Percentiles rank a stretch among this genome's conserved stretches.
phyloP scores from a whole-genome alignment of 2,329 filamentous ascomycete genomes.

The Penicillium concentricum region DNA sequence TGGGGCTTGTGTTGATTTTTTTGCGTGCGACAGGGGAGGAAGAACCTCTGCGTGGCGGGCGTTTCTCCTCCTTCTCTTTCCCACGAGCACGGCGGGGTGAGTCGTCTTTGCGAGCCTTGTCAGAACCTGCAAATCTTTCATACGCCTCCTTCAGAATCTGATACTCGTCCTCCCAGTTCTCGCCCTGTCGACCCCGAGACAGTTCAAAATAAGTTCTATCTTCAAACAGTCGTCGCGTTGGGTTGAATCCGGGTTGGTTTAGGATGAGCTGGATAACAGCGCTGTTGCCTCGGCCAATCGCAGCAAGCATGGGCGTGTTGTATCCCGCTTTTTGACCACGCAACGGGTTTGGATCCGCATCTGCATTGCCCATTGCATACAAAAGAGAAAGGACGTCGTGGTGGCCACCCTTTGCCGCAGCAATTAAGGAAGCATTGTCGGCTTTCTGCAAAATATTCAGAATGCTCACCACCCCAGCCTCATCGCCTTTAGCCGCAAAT shows the following conservation, averaged over 20 bases:
- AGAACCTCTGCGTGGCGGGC: conserved; percentile 35
- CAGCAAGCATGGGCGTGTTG: conserved; percentile 89
- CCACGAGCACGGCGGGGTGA: conserved; percentile 43
- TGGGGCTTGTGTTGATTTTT: conserved; percentile 34
- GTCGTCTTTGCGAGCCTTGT: conserved; percentile 34
- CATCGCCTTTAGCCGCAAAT: conserved; percentile 51
- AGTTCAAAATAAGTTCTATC: conserved; percentile 86
- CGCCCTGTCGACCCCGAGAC: conserved; percentile 75
- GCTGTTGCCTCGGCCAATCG: conserved; percentile 84
- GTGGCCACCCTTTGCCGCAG: conserved; percentile 88
- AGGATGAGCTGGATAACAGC: conserved; percentile 80
- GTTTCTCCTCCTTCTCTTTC: conserved; percentile 40
- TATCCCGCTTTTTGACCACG: conserved; percentile 62
- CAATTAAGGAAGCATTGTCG: conserved; percentile 84
- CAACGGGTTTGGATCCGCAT: conserved; percentile 69
- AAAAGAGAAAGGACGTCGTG: conserved; percentile 80
- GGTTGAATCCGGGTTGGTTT: conserved; percentile 76
- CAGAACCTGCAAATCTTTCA: conserved; percentile 37
- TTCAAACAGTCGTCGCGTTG: conserved; percentile 68
- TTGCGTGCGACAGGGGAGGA: conserved; percentile 40
- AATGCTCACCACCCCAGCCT: conserved; percentile 50
- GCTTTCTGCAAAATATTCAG: conserved; percentile 54
- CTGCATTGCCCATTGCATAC: conserved; percentile 64
- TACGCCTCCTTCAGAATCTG: conserved; percentile 70
- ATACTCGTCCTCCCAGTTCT: conserved; percentile 86